Base-by-base conservation (phyloP, 352 stramenopile genomes). In the Phytophthora sojae region DNA sequence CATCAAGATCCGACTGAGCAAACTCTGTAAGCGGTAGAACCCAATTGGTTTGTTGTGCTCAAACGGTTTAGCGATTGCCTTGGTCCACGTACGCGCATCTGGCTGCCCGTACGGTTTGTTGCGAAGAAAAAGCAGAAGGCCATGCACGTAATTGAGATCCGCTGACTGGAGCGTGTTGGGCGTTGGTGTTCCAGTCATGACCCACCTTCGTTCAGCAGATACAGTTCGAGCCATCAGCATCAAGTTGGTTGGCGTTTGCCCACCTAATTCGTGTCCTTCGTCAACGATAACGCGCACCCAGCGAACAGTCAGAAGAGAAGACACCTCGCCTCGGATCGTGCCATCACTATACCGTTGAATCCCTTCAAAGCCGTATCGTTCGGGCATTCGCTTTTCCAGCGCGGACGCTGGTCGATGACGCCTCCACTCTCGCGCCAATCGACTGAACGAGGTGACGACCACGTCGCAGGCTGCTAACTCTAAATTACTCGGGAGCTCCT, bases 171-270 rank as follows among this genome's bases (percentile, higher is more conserved):
- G 76, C 4, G 82, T 88, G 59, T 95, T 94, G 12, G 91, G 88
- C 9, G 96, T 98, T 12, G 97, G 97, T n/a, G 97, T 99, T 44
- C 97, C 97, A 4, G 95, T 99, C 95, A 99, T 98, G n/a, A 97
- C 89, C 96, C 95, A 99, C 3, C 93, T 80, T 60, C 91, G 82
- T 51, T 97, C 79, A 6, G 88, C 91, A 19, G 77, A 83, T n/a
- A 98, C 61, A 29, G 91, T 51, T 44, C 86, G 73, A 2, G 96
- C 89, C 73, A 97, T 96, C n/a, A 80, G 54, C 64, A 93, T 93
- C n/a, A 93, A 76, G 30, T 82, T 83, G 0, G 76, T 85, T 19
- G 77, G 65, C 0, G 74, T 73, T 32, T 76, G 80, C 0, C 82
- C 80, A 5, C 90, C 92, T 2, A 98, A 69, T 54, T 97, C 95